These are phyloP conservation scores for Solanum pimpinellifolium DNA, from an alignment of 257 asterid species.

Conservation along the genomic window DNA sequence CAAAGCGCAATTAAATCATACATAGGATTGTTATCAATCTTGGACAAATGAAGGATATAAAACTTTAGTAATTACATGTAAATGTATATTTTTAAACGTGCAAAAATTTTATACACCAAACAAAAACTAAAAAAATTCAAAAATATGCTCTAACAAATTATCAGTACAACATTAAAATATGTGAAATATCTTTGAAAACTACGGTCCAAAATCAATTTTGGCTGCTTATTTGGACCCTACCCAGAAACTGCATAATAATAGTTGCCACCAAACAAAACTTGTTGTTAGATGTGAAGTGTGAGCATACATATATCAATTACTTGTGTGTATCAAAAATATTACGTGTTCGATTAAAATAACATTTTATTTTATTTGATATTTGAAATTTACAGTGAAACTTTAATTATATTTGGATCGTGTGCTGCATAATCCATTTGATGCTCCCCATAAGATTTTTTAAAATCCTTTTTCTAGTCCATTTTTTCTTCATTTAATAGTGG, in stretches of 20 bases:
- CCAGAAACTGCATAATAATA: neutral
- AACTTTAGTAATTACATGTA: neutral
- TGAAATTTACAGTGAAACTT: fast-evolving
- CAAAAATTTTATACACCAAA: neutral
- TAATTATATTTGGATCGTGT: too few relatives aligned
- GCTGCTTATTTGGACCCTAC: neutral
- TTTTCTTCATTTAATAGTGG: neutral
- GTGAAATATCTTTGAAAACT: neutral
- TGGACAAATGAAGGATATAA: too few relatives aligned
- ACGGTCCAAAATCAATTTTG: neutral
- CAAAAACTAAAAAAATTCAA: neutral
- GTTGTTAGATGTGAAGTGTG: neutral
- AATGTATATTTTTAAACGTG: neutral
- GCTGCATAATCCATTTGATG: too few relatives aligned
- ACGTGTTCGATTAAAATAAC: neutral
- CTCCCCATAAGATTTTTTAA: too few relatives aligned
- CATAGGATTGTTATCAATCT: too few relatives aligned
- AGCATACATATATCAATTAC: neutral
- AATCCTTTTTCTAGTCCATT: neutral
- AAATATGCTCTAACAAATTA: neutral
- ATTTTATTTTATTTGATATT: fast-evolving
- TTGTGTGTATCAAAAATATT: neutral
- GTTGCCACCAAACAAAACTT: neutral
- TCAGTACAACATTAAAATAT: neutral
- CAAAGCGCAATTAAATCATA: too few relatives aligned